Conservation (phyloP, 495 filamentous ascomycete species). For the Pyronema omphalodes region DNA sequence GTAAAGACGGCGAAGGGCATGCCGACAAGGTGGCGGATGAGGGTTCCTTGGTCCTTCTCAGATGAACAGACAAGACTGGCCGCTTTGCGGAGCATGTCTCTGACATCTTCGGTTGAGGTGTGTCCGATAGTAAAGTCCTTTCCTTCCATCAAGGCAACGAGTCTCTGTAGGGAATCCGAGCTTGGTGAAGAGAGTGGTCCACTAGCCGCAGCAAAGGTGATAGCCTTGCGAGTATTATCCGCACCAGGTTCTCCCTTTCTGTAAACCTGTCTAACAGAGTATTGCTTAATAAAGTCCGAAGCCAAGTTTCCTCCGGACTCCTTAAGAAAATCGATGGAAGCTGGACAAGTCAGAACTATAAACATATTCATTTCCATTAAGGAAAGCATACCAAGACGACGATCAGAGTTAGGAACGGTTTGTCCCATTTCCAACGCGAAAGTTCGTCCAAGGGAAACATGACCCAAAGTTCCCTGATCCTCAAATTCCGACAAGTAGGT, state of each 20-base stretch:
- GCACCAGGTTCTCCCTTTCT: constrained; percentile 53
- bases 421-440: constrained; percentile 89
- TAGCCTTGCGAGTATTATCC: constrained; percentile 39
- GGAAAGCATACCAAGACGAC: constrained; percentile 40
- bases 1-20: constrained; percentile 87
- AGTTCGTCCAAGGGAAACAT: constrained; percentile 82
- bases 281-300: constrained; percentile 89
- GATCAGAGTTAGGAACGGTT: constrained; percentile 70
- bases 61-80: constrained; percentile 67
- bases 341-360: constrained; percentile 15
- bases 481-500: constrained; percentile 90
- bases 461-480: constrained; percentile 68
- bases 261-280: constrained; percentile 92
- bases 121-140: constrained; percentile 44
- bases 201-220: constrained; percentile 34
- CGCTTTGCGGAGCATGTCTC: constrained; percentile 61
- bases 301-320: constrained; percentile 64
- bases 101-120: constrained; percentile 54
- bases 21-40: constrained; percentile 68
- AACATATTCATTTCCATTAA: constrained; percentile 8
- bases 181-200: constrained; percentile 29
- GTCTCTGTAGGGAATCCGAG: constrained; percentile 25
- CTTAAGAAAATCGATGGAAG: constrained; percentile 51
- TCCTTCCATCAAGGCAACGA: constrained; percentile 47
- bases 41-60: constrained; percentile 48